These are phyloP conservation scores for Colletotrichum spinosum DNA, from an alignment of 2,329 filamentous ascomycete genomes.

Conservation along the genomic window DNA sequence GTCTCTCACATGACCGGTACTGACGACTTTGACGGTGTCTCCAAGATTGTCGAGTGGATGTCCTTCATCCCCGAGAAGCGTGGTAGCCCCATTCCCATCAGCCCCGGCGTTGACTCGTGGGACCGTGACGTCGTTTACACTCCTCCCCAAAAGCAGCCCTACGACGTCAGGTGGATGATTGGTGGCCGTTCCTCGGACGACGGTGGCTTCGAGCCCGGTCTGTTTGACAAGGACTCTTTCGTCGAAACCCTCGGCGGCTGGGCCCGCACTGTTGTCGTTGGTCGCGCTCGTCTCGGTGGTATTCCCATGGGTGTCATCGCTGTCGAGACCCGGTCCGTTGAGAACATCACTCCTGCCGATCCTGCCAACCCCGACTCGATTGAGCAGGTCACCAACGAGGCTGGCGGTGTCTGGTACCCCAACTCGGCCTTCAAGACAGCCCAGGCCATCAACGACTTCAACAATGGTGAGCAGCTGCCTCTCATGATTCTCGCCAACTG, in stretches of 20 bases:
- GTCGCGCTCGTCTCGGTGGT: conserved; percentile 94
- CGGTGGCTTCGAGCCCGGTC: conserved; percentile 81
- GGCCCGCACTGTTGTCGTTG: conserved; percentile 96
- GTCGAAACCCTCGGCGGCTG: conserved; percentile 96
- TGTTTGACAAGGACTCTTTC: conserved; percentile 97
- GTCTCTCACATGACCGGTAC: conserved; percentile 98
- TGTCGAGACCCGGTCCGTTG: conserved; percentile 94
- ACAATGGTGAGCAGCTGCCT: conserved; percentile 96
- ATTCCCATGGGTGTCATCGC: conserved; percentile 99
- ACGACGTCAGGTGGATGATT: conserved; percentile 96
- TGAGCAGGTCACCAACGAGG: conserved; percentile 93
- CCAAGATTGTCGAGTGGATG: conserved; percentile 98
- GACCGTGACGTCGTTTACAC: conserved; percentile 92
- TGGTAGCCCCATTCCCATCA: conserved; percentile 91
- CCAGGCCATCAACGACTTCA: conserved; percentile 98
- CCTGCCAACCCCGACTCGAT: conserved; percentile 98
- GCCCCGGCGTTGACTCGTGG: conserved; percentile 86
- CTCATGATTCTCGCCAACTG: conserved; percentile 99
- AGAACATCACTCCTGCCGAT: conserved; percentile 96
- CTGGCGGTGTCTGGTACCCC: conserved; percentile 99
- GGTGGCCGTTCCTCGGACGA: conserved; percentile 86
- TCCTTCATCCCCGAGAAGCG: conserved; percentile 97
- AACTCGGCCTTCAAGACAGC: conserved; percentile 99
- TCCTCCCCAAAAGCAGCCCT: conserved; percentile 83
- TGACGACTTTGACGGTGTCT: conserved; percentile 97